phyloP scores from a whole-genome alignment of 208 protist genomes.

The Leishmania lainsoni region DNA sequence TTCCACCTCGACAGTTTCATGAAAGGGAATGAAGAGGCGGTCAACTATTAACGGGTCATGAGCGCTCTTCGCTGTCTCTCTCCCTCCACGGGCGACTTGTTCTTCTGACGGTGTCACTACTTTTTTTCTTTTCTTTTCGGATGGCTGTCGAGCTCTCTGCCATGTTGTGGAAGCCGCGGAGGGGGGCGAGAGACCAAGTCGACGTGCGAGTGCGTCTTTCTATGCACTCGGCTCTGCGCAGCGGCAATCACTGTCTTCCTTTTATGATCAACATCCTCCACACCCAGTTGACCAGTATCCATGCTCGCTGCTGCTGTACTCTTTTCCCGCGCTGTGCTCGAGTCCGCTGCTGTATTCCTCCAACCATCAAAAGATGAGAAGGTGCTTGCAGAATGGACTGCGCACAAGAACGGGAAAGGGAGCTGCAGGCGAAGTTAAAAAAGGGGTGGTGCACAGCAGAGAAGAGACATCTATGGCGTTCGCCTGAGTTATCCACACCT shows the following conservation, averaged over 20 bases:
- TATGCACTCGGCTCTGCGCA: not conserved
- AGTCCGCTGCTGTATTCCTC: not conserved
- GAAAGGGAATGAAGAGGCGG: constrained; percentile 3
- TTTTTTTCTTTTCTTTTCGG: constrained; percentile 21
- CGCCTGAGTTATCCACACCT: not conserved
- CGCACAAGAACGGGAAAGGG: not conserved
- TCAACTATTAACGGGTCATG: not conserved
- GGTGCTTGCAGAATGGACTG: not conserved
- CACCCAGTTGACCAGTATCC: not conserved
- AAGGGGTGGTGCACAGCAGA: not conserved
- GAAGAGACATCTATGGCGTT: not conserved
- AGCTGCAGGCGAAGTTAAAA: not conserved
- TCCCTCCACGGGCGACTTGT: not conserved
- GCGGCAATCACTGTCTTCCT: not conserved
- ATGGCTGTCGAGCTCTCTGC: constrained; percentile 2
- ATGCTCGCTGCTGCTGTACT: not conserved
- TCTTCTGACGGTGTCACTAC: not conserved
- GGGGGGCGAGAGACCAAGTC: not conserved
- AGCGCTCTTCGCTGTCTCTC: not conserved
- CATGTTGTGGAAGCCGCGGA: not conserved
- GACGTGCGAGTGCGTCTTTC: not conserved
- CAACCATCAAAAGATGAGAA: not conserved
- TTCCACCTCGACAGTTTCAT: constrained; percentile 5
- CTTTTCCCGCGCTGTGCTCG: not conserved
- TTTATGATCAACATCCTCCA: not conserved